A percentile compares a stretch with the other conserved stretches of the same genome.
Conservation (phyloP, 441 rosid species). For the Euphorbia celastroides region DNA sequence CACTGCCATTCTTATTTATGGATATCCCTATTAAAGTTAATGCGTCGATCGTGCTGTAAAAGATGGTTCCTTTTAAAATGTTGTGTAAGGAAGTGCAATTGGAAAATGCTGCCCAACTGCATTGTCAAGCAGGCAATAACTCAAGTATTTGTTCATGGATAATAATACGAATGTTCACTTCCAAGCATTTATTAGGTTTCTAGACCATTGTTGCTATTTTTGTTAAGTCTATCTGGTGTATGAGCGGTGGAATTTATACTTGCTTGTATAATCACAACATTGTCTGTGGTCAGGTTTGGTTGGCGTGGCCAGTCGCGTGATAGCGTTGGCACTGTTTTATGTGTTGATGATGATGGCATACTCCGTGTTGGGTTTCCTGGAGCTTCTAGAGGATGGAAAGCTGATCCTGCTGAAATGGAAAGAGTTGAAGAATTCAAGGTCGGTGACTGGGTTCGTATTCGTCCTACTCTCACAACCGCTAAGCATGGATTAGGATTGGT, state of each 20-base stretch:
- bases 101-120: not conserved
- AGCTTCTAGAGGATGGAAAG: constrained; percentile 99
- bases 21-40: constrained; percentile 4
- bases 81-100: not conserved
- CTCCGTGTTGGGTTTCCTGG: constrained; percentile 99
- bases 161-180: not conserved
- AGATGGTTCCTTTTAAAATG: too few relatives aligned
- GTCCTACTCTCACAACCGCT: constrained; percentile 88
- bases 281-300: constrained; percentile 62
- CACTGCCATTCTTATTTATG: not conserved
- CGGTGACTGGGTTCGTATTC: constrained; percentile 99
- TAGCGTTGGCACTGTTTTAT: constrained; percentile 92
- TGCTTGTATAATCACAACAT: too few relatives aligned
- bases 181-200: not conserved
- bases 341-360: constrained; percentile 99
- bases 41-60: too few relatives aligned
- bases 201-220: not conserved
- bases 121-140: not conserved
- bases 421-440: constrained; percentile 99
- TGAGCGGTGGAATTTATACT: too few relatives aligned
- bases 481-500: constrained; percentile 97
- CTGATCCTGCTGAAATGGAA: constrained; percentile 99
- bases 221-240: not conserved
- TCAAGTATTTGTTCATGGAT: not conserved
- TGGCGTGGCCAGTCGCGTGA: constrained; percentile 97